phyloP scores from a whole-genome alignment of 1,284 basidiomycete genomes.

The Pseudozyma flocculosa region DNA sequence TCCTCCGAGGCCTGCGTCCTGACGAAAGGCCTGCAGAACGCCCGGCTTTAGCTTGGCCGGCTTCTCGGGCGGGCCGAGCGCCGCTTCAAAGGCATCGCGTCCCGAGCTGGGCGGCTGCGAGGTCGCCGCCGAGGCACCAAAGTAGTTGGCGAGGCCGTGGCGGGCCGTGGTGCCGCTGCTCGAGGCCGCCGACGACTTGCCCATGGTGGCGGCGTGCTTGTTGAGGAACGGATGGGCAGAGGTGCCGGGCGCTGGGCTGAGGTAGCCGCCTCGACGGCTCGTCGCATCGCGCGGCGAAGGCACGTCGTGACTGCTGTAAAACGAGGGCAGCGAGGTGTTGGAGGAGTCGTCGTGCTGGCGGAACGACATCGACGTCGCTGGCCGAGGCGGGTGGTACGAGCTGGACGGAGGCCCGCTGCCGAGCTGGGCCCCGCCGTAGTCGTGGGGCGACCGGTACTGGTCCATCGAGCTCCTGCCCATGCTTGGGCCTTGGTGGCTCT shows the following conservation, averaged over 20 bases:
- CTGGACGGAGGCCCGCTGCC: background rate
- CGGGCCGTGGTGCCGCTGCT: slow-evolving; percentile 7
- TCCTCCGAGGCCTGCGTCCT: no score
- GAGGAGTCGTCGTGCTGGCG: background rate
- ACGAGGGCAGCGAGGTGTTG: background rate
- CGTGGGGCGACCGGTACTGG: background rate
- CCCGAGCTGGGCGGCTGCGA: no score
- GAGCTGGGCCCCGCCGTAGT: background rate
- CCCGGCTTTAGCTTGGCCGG: slow-evolving; percentile 27
- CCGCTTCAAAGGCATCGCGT: no score
- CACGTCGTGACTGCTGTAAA: slow-evolving; percentile 1
- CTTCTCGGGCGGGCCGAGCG: background rate
- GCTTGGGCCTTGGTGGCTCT: background rate
- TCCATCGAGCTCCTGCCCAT: background rate
- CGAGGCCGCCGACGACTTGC: slow-evolving; percentile 14
- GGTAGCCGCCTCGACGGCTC: slow-evolving; percentile 4
- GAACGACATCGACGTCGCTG: background rate
- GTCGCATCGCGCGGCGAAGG: background rate
- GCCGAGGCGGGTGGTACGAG: background rate
- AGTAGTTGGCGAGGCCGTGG: slow-evolving; percentile 13
- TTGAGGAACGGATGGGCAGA: slow-evolving; percentile 36
- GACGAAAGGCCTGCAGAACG: slow-evolving; percentile 15
- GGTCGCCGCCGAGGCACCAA: no score
- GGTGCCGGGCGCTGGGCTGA: slow-evolving; percentile 14
- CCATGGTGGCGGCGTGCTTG: slow-evolving; percentile 33